These are phyloP conservation scores for Kuraishia cidri DNA, from an alignment of 805 yeast species.

Conservation along the genomic window DNA sequence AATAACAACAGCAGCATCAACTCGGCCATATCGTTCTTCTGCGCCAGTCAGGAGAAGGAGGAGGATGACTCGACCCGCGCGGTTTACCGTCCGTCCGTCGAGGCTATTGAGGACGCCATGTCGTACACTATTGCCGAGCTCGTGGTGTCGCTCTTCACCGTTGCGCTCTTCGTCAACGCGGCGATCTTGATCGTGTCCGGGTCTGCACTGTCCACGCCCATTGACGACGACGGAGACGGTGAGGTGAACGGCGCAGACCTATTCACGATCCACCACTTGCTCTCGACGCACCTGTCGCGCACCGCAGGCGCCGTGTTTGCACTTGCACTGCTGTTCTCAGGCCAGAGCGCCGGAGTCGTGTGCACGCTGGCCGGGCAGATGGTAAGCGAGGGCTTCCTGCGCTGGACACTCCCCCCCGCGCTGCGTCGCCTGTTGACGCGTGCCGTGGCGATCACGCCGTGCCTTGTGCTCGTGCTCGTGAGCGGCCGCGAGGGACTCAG, in stretches of 20 bases:
- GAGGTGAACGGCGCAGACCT: conserved; percentile 74
- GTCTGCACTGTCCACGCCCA: conserved; percentile 51
- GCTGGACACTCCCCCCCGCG: conserved; percentile 78
- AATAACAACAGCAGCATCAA: background rate
- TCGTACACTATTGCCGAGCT: conserved; percentile 76
- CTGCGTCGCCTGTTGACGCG: conserved; percentile 73
- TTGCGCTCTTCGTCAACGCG: conserved; percentile 88
- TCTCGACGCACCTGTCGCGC: conserved; percentile 63
- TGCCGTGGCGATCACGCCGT: conserved; percentile 78
- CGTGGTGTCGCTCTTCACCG: conserved; percentile 71
- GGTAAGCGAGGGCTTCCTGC: conserved; percentile 83
- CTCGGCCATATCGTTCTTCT: background rate
- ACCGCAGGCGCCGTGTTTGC: conserved; percentile 89
- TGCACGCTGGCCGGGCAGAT: conserved; percentile 92
- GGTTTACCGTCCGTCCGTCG: conserved; percentile 61
- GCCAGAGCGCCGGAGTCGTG: conserved; percentile 93
- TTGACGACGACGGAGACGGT: conserved; percentile 36
- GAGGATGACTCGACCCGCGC: conserved; percentile 25
- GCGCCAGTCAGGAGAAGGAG: too few relatives aligned
- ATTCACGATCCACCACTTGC: conserved; percentile 67
- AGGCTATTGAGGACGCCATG: conserved; percentile 75
- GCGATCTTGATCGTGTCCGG: conserved; percentile 91
- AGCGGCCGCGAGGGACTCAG: conserved; percentile 81
- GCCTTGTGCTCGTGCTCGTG: conserved; percentile 60
- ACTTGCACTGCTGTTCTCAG: conserved; percentile 77